Percentiles rank a stretch among this genome's conserved stretches.
Evolutionary conservation across 1,139 yeast species (phyloP).

Genomic region (Meyerozyma athensensis): DNA sequence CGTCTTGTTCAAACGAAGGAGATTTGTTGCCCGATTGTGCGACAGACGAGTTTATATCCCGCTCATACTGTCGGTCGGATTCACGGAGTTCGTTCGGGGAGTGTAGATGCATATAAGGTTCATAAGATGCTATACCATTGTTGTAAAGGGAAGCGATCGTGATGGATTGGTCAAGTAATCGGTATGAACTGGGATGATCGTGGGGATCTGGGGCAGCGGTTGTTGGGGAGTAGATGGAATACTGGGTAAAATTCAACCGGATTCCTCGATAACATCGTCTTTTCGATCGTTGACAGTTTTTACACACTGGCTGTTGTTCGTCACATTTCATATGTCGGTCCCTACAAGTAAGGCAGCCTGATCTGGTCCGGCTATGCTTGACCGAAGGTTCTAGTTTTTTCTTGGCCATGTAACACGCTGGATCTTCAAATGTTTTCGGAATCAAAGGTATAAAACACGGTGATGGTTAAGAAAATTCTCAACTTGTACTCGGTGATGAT

Average conservation of each 20-base stretch:
- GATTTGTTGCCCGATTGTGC: slow-evolving; percentile 3
- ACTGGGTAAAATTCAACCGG: slow-evolving; percentile 43
- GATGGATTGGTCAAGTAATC: slow-evolving; percentile 38
- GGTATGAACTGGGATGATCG: slow-evolving; percentile 9
- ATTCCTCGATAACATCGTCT: slow-evolving; percentile 42
- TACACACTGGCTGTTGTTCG: slow-evolving; percentile 43
- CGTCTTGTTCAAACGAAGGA: neutral
- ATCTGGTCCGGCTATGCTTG: slow-evolving; percentile 29
- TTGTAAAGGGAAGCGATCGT: slow-evolving; percentile 38
- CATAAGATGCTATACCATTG: slow-evolving; percentile 28
- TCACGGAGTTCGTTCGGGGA: slow-evolving; percentile 26
- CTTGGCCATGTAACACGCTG: too few species aligned
- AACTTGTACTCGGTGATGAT: too few species aligned
- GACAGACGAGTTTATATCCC: slow-evolving; percentile 18
- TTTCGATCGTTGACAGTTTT: slow-evolving; percentile 39
- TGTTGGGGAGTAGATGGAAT: slow-evolving; percentile 33
- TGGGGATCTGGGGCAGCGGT: slow-evolving; percentile 3
- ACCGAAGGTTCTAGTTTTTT: slow-evolving; percentile 4
- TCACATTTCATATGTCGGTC: slow-evolving; percentile 49
- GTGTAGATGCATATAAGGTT: slow-evolving; percentile 31
- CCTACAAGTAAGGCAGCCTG: slow-evolving; percentile 46
- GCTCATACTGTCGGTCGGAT: slow-evolving; percentile 29
- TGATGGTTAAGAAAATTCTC: too few species aligned
- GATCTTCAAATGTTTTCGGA: too few species aligned
- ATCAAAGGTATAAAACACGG: too few species aligned